These are phyloP conservation scores for Colletotrichum sp. DNA, from an alignment of 2,329 filamentous ascomycete species.

Conservation along the genomic window DNA sequence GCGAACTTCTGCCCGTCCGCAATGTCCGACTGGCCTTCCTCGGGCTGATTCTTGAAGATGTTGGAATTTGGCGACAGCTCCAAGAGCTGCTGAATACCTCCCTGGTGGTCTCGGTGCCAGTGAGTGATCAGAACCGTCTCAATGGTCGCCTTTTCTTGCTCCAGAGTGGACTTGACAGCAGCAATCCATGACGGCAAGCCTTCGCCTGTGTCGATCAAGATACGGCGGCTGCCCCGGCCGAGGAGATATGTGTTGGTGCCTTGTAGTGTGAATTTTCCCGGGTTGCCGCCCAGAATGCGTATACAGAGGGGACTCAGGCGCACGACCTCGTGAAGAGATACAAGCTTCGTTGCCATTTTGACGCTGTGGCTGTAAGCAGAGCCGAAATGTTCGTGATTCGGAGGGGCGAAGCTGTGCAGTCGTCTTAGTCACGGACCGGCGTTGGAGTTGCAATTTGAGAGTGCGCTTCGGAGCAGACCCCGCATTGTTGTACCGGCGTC, in stretches of 20 bases:
- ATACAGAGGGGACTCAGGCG: conserved; percentile 79
- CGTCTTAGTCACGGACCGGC: conserved; percentile 1
- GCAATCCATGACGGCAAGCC: conserved; percentile 76
- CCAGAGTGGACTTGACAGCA: conserved; percentile 67
- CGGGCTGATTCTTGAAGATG: conserved; percentile 71
- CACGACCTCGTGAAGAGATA: conserved; percentile 74
- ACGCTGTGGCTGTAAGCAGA: neutral
- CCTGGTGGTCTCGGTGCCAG: conserved; percentile 88
- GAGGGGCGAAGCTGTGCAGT: neutral
- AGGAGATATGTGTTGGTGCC: conserved; percentile 96
- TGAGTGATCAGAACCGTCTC: conserved; percentile 81
- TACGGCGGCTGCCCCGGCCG: conserved; percentile 72
- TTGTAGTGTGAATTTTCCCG: conserved; percentile 77
- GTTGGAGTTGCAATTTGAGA: neutral
- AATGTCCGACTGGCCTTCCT: conserved; percentile 51
- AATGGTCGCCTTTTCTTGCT: conserved; percentile 71
- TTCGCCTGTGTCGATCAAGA: conserved; percentile 91
- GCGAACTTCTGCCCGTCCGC: conserved; percentile 58
- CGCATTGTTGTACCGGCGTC: conserved; percentile 4
- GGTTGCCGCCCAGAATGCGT: conserved; percentile 88
- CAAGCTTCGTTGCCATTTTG: conserved; percentile 66
- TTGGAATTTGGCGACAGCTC: conserved; percentile 64
- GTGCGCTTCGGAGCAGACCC: neutral
- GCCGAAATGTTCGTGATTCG: neutral
- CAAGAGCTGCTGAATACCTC: conserved; percentile 75